Percentiles rank a stretch among this genome's conserved stretches.
These are phyloP conservation scores for Proliferodiscus dingleyae DNA, from an alignment of 2,329 filamentous ascomycete genomes.

Conservation along the genomic window DNA sequence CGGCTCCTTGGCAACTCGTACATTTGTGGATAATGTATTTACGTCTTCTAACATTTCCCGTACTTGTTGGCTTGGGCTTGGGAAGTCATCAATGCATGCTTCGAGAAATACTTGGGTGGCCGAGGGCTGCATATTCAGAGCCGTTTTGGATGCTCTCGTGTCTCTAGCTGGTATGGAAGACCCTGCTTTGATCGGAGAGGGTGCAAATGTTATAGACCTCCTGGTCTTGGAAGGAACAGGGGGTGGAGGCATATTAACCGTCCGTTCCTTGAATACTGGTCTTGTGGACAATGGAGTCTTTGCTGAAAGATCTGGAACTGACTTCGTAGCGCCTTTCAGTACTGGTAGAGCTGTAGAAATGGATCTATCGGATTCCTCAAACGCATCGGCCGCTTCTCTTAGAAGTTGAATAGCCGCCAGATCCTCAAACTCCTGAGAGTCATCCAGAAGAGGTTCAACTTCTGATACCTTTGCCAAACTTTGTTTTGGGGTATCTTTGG, in stretches of 20 bases:
- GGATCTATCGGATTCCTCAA: constrained; percentile 27
- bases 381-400: constrained; percentile 33
- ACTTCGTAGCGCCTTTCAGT: neutral
- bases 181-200: neutral
- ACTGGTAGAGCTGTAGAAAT: too few relatives aligned
- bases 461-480: constrained; percentile 4
- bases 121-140: constrained; percentile 25
- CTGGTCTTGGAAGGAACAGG: constrained; percentile 9
- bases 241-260: constrained; percentile 22
- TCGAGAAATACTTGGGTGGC: constrained; percentile 51
- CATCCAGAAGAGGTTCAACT: constrained; percentile 8
- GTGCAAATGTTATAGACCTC: constrained; percentile 7
- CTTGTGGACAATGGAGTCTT: neutral
- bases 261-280: constrained; percentile 8
- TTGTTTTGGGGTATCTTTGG: neutral
- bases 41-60: constrained; percentile 44
- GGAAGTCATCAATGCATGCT: constrained; percentile 47
- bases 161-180: neutral
- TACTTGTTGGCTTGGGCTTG: constrained; percentile 51
- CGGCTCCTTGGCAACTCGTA: constrained; percentile 22
- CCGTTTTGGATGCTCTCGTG: neutral
- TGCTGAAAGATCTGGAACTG: neutral
- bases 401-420: constrained; percentile 16
- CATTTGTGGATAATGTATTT: constrained; percentile 24
- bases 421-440: constrained; percentile 11